A percentile compares a stretch with the other conserved stretches of the same genome.
Conservation (phyloP, 2,329 filamentous ascomycete genomes). For the Arthrobotrys pseudoclavata region DNA sequence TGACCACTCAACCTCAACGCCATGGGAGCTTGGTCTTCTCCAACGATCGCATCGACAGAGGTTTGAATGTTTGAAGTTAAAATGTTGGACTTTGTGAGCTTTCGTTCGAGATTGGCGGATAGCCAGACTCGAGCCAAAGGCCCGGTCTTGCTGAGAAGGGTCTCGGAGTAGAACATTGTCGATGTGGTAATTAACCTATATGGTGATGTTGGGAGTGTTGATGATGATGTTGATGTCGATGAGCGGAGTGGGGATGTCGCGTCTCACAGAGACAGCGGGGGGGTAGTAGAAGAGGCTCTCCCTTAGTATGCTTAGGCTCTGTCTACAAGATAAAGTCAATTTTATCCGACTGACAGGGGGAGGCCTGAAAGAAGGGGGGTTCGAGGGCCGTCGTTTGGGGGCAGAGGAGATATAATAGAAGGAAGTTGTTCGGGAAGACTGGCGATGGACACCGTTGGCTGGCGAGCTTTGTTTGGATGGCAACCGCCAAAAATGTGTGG, state of each 20-base stretch:
- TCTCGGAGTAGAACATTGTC: conserved; percentile 96
- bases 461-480: conserved; percentile 49
- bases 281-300: conserved; percentile 7
- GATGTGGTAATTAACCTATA: not conserved
- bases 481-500: conserved; percentile 45
- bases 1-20: conserved; percentile 94
- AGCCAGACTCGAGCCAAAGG: conserved; percentile 98
- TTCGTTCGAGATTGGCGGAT: conserved; percentile 97
- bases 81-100: conserved; percentile 96
- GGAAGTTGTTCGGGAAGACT: conserved; percentile 18
- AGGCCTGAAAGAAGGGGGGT: not conserved
- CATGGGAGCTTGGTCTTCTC: conserved; percentile 92
- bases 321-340: not conserved
- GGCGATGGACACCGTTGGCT: conserved; percentile 30
- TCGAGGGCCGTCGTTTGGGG: conserved; percentile 20
- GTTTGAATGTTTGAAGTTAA: conserved; percentile 93
- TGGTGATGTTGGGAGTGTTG: not conserved
- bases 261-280: conserved; percentile 57
- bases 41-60: conserved; percentile 95
- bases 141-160: conserved; percentile 94
- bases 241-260: conserved; percentile 22
- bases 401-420: not conserved
- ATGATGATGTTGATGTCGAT: not conserved
- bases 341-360: not conserved
- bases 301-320: not conserved